Conservation (phyloP, 169 alveolate species). For the Plasmodium chabaudi region DNA sequence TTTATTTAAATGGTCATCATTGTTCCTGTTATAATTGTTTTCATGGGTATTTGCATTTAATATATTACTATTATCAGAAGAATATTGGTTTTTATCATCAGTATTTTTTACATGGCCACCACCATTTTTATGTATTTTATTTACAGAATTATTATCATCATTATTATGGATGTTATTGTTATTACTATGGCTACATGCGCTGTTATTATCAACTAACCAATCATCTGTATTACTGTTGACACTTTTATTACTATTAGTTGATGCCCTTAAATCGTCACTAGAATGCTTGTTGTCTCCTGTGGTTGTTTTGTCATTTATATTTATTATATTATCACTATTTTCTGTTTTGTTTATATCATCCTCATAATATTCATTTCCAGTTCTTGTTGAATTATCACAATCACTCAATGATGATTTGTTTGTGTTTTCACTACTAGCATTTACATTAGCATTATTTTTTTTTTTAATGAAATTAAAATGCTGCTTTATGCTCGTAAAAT, state of each 20-base stretch:
- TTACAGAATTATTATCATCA: conserved; percentile 4
- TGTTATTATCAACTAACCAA: too few relatives aligned
- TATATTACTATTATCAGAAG: not conserved
- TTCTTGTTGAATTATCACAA: conserved; percentile 9
- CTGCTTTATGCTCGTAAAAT: conserved; percentile 47
- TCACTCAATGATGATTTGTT: not conserved
- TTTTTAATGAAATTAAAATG: conserved; percentile 48
- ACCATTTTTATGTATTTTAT: not conserved
- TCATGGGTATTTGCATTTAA: not conserved
- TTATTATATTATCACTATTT: not conserved
- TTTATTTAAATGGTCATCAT: not conserved
- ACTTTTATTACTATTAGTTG: not conserved
- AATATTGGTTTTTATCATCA: not conserved
- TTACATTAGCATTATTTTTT: not conserved
- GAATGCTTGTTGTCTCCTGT: not conserved
- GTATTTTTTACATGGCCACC: not conserved
- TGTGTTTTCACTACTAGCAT: not conserved
- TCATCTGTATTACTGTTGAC: not conserved
- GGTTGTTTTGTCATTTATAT: not conserved
- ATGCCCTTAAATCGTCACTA: not conserved
- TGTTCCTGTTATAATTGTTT: not conserved
- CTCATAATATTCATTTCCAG: conserved; percentile 12
- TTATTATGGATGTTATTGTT: conserved; percentile 1
- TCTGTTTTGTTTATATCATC: not conserved
- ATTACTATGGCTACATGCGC: not conserved